phyloP scores from a whole-genome alignment of 768 basidiomycete species.

The Naganishia randhawae region DNA sequence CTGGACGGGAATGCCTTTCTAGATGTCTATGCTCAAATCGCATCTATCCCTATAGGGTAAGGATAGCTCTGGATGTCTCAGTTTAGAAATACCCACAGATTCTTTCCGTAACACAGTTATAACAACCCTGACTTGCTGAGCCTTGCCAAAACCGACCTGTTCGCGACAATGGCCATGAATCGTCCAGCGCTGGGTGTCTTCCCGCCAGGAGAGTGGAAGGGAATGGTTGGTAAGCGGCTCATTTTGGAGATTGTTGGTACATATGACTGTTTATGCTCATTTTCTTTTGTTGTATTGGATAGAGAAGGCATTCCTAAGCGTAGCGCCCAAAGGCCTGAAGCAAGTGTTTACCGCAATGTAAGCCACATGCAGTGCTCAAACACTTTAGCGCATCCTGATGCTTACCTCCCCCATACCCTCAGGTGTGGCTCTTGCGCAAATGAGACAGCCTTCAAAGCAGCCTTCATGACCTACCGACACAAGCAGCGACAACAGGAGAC shows the following conservation, averaged over 20 bases:
- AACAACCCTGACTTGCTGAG: constrained; percentile 35
- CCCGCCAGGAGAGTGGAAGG: constrained; percentile 49
- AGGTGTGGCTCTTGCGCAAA: constrained; percentile 11
- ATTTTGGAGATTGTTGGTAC: not conserved
- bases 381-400: not conserved
- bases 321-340: constrained; percentile 51
- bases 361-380: constrained; percentile 20
- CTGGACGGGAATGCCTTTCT: constrained; percentile 53
- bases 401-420: not conserved
- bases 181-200: constrained; percentile 53
- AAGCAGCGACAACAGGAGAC: constrained; percentile 40
- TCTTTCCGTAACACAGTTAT: not conserved
- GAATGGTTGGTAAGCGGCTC: constrained; percentile 15
- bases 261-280: not conserved
- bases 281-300: constrained; percentile 24
- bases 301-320: constrained; percentile 49
- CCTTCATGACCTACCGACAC: constrained; percentile 50
- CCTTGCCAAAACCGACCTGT: constrained; percentile 40
- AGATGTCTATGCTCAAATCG: constrained; percentile 53
- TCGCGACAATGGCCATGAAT: constrained; percentile 51
- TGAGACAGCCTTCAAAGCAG: constrained; percentile 53
- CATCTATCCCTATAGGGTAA: constrained; percentile 51
- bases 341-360: constrained; percentile 51
- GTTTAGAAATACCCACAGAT: not conserved
- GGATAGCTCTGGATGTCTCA: not conserved